Conservation (phyloP, 164 flowering plant species). For the Buxus sempervirens region DNA sequence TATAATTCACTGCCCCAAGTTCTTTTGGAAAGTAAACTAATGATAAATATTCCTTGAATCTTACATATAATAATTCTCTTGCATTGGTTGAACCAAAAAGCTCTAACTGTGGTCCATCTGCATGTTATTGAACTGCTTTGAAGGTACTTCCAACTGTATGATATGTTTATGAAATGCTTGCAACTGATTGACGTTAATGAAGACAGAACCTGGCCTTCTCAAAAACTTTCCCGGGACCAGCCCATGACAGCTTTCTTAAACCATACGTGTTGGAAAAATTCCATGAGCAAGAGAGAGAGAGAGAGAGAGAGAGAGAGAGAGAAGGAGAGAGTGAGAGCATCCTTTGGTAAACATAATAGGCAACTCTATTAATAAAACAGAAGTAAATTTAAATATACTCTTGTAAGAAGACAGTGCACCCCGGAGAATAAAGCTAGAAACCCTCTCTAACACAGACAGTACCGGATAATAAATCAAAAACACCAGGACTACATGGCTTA, state of each 20-base stretch:
- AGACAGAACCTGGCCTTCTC: slow-evolving; percentile 12
- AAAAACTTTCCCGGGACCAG: slow-evolving; percentile 30
- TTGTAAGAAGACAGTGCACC: slow-evolving; percentile 22
- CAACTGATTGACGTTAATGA: slow-evolving; percentile 9
- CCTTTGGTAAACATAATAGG: slow-evolving; percentile 8
- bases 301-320: slow-evolving; percentile 9
- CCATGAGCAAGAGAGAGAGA: slow-evolving; percentile 15
- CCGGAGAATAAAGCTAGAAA: slow-evolving; percentile 16
- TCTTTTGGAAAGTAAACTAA: slow-evolving; percentile 4
- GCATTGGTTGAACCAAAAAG: slow-evolving; percentile 22
- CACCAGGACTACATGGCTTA: slow-evolving; percentile 28
- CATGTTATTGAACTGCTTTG: slow-evolving; percentile 10
- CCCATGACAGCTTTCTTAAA: slow-evolving; percentile 13
- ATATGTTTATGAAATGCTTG: slow-evolving; percentile 9
- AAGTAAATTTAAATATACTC: slow-evolving; percentile 19
- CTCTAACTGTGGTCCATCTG: slow-evolving; percentile 11
- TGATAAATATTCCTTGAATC: slow-evolving; percentile 23
- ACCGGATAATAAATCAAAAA: slow-evolving; percentile 17
- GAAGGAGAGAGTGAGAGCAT: neutral
- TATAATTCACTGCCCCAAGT: slow-evolving; percentile 3
- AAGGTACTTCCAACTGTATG: neutral
- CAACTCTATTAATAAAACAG: slow-evolving; percentile 15
- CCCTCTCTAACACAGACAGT: slow-evolving; percentile 25
- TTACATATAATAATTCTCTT: slow-evolving; percentile 15
- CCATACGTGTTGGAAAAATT: slow-evolving; percentile 12